Percentiles rank a stretch among this genome's conserved stretches.
Conservation (phyloP, 1,139 yeast genomes). For the Magnusiomyces ingens region DNA sequence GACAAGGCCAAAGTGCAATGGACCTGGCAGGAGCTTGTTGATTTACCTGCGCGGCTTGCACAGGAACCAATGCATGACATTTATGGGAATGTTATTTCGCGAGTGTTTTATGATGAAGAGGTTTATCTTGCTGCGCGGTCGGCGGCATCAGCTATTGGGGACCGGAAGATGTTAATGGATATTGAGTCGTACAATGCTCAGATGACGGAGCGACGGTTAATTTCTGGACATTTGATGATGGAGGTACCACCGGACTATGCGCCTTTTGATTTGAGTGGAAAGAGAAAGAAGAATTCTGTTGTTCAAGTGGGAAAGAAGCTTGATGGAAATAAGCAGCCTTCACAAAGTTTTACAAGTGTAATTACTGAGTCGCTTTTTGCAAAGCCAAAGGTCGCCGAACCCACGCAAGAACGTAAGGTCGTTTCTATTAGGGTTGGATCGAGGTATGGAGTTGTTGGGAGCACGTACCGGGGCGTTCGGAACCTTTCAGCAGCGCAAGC, state of each 20-base stretch:
- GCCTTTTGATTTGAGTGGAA: neutral
- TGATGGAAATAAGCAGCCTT: too few relatives aligned
- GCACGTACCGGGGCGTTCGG: too few relatives aligned
- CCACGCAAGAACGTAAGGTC: too few relatives aligned
- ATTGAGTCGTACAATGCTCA: slow-evolving; percentile 7
- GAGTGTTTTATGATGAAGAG: slow-evolving; percentile 13
- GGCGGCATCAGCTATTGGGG: slow-evolving; percentile 10
- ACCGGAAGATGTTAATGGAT: slow-evolving; percentile 1
- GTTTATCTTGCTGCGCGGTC: slow-evolving; percentile 7
- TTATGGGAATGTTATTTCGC: slow-evolving; percentile 4
- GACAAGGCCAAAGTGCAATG: slow-evolving; percentile 22
- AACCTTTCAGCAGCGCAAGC: too few relatives aligned
- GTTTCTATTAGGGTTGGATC: too few relatives aligned
- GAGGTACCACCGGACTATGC: slow-evolving; percentile 1
- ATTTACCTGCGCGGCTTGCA: slow-evolving; percentile 8
- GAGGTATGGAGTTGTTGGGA: too few relatives aligned
- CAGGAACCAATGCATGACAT: neutral
- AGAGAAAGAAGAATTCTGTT: too few relatives aligned
- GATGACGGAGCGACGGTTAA: neutral
- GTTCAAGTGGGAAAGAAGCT: too few relatives aligned
- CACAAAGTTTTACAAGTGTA: too few relatives aligned
- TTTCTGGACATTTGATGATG: neutral
- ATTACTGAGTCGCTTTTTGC: too few relatives aligned
- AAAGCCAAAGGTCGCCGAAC: too few relatives aligned
- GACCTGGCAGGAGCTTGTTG: slow-evolving; percentile 20